These are phyloP conservation scores for Candida frijolesensis DNA, from an alignment of 1,139 yeast genomes.

Conservation along the genomic window DNA sequence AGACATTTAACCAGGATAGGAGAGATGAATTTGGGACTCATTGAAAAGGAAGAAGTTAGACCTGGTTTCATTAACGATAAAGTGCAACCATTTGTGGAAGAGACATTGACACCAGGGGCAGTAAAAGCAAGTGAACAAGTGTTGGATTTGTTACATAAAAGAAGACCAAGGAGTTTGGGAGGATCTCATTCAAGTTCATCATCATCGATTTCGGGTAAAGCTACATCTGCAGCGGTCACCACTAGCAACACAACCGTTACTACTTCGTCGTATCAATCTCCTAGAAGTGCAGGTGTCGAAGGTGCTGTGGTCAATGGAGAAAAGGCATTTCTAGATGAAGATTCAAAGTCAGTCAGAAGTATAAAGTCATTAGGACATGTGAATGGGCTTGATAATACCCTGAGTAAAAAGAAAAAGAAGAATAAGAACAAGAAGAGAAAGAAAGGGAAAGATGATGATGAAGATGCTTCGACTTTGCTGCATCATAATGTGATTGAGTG, in stretches of 20 bases:
- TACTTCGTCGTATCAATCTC: constrained; percentile 4
- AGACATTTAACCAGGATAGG: constrained; percentile 42
- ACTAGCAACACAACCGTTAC: constrained; percentile 12
- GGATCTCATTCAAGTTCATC: no score
- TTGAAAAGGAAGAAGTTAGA: constrained; percentile 34
- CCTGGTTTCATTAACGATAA: constrained; percentile 44
- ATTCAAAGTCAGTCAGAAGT: constrained; percentile 8
- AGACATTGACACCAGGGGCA: constrained; percentile 28
- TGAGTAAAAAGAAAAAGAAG: background rate
- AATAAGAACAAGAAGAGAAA: constrained; percentile 4
- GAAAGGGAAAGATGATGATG: background rate
- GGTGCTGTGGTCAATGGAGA: background rate
- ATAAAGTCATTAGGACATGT: constrained; percentile 4
- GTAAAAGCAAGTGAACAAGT: constrained; percentile 31
- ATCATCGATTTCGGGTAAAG: constrained; percentile 4
- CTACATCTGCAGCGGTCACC: constrained; percentile 8
- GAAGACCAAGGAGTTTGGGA: background rate
- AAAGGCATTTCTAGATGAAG: constrained; percentile 1
- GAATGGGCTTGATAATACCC: background rate
- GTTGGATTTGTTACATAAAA: constrained; percentile 14
- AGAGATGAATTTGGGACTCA: constrained; percentile 37
- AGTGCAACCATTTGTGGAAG: constrained; percentile 38
- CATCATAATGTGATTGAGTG: constrained; percentile 2
- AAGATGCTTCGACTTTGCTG: background rate
- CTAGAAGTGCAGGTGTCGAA: background rate